Percentiles rank a stretch among this genome's conserved stretches.
Conservation (phyloP, 2,329 filamentous ascomycete species). For the Cladosporium sp. region DNA sequence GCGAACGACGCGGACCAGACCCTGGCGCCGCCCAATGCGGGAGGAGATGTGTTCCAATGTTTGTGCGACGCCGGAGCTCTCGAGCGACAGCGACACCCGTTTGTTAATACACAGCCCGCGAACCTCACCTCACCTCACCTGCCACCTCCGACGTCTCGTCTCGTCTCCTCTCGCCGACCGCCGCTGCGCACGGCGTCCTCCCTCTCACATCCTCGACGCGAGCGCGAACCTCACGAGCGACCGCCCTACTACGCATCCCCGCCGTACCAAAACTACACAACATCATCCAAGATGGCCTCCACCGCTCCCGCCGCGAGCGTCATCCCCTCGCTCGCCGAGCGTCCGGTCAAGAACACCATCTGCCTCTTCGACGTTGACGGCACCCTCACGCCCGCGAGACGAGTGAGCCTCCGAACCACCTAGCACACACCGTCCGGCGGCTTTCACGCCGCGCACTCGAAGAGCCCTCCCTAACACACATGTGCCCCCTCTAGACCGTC, state of each 20-base stretch:
- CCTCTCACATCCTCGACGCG: neutral
- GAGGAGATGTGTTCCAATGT: constrained; percentile 3
- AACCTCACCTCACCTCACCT: too few relatives aligned
- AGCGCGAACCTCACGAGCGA: neutral
- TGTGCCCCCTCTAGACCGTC: constrained; percentile 35
- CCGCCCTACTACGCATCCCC: neutral
- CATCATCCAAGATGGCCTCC: constrained; percentile 20
- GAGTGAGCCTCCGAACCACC: constrained; percentile 46
- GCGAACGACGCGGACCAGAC: neutral
- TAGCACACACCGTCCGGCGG: neutral
- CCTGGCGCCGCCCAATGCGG: constrained; percentile 1
- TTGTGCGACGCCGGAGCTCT: neutral
- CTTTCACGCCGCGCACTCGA: too few relatives aligned
- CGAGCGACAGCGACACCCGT: too few relatives aligned
- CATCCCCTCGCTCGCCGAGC: constrained; percentile 72
- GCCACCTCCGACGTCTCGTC: too few relatives aligned
- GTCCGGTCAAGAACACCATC: constrained; percentile 87
- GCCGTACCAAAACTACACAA: neutral
- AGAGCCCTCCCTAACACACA: neutral
- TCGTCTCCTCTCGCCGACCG: too few relatives aligned
- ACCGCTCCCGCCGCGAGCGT: constrained; percentile 39
- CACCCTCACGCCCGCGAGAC: constrained; percentile 77
- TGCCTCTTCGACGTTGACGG: constrained; percentile 94
- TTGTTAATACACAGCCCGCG: too few relatives aligned
- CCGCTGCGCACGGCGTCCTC: neutral